phyloP scores from a whole-genome alignment of 345 rosid genomes.

The Sapria himalayana region DNA sequence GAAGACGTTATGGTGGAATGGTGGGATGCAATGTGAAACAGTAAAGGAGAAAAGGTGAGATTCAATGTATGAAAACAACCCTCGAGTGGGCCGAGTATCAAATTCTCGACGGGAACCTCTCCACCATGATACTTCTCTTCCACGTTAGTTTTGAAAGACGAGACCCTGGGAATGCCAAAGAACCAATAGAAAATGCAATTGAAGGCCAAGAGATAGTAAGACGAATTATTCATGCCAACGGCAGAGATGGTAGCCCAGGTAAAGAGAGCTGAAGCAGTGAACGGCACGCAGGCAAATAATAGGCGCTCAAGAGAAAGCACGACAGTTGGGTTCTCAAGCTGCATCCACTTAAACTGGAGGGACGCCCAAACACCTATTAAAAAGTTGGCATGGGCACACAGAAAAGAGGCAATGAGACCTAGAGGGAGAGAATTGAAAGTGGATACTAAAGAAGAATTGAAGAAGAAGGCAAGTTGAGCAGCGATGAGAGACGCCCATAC shows the following conservation, averaged over 20 bases:
- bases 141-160: slow-evolving; percentile 70
- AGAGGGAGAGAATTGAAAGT: slow-evolving; percentile 48
- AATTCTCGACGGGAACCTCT: slow-evolving; percentile 69
- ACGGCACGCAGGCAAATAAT: slow-evolving; percentile 66
- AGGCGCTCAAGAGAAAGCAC: slow-evolving; percentile 82
- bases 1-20: slow-evolving; percentile 59
- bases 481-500: slow-evolving; percentile 75
- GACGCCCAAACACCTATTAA: slow-evolving; percentile 83
- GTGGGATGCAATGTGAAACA: slow-evolving; percentile 77
- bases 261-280: slow-evolving; percentile 59
- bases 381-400: slow-evolving; percentile 61
- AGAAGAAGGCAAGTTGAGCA: slow-evolving; percentile 90
- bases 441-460: slow-evolving; percentile 37
- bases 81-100: slow-evolving; percentile 59
- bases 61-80: slow-evolving; percentile 63
- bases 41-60: slow-evolving; percentile 59
- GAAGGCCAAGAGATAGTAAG: slow-evolving; percentile 61
- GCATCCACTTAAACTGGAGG: slow-evolving; percentile 96
- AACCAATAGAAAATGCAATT: slow-evolving; percentile 89
- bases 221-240: slow-evolving; percentile 67
- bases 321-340: slow-evolving; percentile 65
- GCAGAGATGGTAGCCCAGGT: slow-evolving; percentile 93
- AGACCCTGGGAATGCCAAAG: slow-evolving; percentile 56
- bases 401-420: slow-evolving; percentile 43
- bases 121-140: slow-evolving; percentile 86